phyloP scores from a whole-genome alignment of 768 basidiomycete species.

The Leccinum boreale region DNA sequence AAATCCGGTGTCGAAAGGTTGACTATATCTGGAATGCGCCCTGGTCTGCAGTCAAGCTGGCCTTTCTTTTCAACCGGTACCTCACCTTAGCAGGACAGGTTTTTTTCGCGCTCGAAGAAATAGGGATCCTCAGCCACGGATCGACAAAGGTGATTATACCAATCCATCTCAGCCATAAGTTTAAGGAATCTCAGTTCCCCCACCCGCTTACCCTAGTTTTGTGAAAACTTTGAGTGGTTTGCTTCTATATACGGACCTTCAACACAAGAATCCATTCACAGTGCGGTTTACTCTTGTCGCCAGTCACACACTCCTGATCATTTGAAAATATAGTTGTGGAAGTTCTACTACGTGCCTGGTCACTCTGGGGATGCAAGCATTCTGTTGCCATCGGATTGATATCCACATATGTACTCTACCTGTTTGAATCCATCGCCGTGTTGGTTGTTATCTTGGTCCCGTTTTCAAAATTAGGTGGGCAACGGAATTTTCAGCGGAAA shows the following conservation, averaged over 20 bases:
- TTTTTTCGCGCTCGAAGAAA: slow-evolving; percentile 7
- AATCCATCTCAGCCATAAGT: not conserved
- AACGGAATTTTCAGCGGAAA: not conserved
- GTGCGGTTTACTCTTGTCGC: not conserved
- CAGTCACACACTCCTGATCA: not conserved
- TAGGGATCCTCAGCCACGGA: slow-evolving; percentile 2
- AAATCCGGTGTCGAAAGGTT: not conserved
- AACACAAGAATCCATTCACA: slow-evolving; percentile 8
- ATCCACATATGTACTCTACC: slow-evolving; percentile 10
- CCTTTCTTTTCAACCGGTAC: slow-evolving; percentile 21
- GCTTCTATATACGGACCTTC: not conserved
- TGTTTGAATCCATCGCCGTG: not conserved
- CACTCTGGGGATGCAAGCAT: slow-evolving; percentile 15
- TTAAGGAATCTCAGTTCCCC: too few species aligned
- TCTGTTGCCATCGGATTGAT: slow-evolving; percentile 4
- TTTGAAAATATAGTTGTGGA: slow-evolving; percentile 4
- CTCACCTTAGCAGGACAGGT: slow-evolving; percentile 9
- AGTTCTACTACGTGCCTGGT: slow-evolving; percentile 19
- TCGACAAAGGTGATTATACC: slow-evolving; percentile 3
- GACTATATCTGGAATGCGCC: slow-evolving; percentile 1
- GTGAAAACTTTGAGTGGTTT: not conserved
- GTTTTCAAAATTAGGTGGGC: not conserved
- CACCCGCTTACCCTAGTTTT: slow-evolving; percentile 2
- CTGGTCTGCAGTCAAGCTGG: slow-evolving; percentile 4
- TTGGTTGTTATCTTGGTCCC: not conserved